Evolutionary conservation across 2,329 filamentous ascomycete genomes (phyloP), one percentile per base, ranked within the genome.

Genomic region (Nothophoma quercina): DNA sequence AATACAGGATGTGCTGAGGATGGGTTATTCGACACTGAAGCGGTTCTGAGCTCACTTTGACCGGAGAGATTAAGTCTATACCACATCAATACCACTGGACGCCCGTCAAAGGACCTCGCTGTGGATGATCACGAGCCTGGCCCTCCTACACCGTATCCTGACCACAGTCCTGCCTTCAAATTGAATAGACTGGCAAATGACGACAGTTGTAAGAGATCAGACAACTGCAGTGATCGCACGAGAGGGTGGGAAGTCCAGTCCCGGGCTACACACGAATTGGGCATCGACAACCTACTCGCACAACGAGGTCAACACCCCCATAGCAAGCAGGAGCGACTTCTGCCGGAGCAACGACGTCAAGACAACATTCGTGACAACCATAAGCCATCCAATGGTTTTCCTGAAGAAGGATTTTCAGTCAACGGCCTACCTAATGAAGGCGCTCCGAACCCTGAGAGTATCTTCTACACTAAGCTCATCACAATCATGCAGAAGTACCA

Each of bases 1-100:
- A 21, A 28, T 1, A 9, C 3, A 13, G 25, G 23, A 13, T 25
- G 6, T 8, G 26, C 15, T 5, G 15, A 28, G 6, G 33, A 33
- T 13, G 33, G 22, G 6, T 4, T 2, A 1, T 36, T 46, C 7
- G 25, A 52, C 19, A 52, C 42, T 4, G 50, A 52, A 12, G 42
- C 26, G 12, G 5, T 47, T 2, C 36, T 52, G 1, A 25, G 10
- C 19, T 47, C 43, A 12, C 43, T 52, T 13, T 19, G 36, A 18
- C 50, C 50, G 10, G 42, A 52, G 10, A 21, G 50, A 5, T 38
- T 47, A 7, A 28, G 50, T 19, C 25, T 47, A 4, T 26, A 52
- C 15, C 36, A 46, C 7, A 21, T 42, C 22, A 19, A 6, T 1
- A 25, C 13, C 15, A 19, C 42, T 13, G n/a, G 25, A 6, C 42